Conservation (phyloP, 495 filamentous ascomycete species). For the Tuber indicum region DNA sequence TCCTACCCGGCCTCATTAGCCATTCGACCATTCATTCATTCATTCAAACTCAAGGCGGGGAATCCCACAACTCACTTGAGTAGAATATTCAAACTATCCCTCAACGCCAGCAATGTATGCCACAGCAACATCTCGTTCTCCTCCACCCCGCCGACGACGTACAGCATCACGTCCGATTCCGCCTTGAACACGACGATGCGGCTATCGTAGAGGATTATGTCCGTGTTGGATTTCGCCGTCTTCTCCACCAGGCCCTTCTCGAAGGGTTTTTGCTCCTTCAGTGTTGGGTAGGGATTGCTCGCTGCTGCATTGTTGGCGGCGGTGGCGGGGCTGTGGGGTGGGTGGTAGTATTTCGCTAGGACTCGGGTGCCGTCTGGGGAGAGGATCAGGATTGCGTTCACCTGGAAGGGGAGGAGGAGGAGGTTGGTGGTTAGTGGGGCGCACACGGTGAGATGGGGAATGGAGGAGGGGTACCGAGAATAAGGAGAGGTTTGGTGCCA, state of each 20-base stretch:
- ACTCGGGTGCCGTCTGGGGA: constrained; percentile 80
- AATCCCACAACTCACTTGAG: constrained; percentile 64
- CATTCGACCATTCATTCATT: neutral
- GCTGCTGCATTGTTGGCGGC: constrained; percentile 13
- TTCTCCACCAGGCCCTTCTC: constrained; percentile 95
- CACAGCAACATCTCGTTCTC: constrained; percentile 97
- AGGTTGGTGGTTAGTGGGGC: neutral
- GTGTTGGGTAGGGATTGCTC: constrained; percentile 72
- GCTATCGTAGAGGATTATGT: constrained; percentile 95
- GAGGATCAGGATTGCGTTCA: constrained; percentile 89
- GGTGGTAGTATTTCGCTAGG: constrained; percentile 90
- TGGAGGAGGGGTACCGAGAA: constrained; percentile 51
- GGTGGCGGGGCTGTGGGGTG: constrained; percentile 61
- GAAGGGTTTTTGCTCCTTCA: constrained; percentile 90
- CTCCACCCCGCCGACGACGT: constrained; percentile 82
- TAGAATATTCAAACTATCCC: constrained; percentile 82
- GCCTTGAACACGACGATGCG: constrained; percentile 93
- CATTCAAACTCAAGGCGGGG: too few species aligned
- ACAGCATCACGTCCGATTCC: constrained; percentile 95
- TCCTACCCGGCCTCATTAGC: constrained; percentile 48
- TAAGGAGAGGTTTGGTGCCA: constrained; percentile 65
- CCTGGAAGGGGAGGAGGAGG: constrained; percentile 32
- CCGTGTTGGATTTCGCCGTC: constrained; percentile 87
- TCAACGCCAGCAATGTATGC: constrained; percentile 78
- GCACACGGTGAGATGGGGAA: neutral